Evolutionary conservation across 2,329 filamentous ascomycete species (phyloP), one percentile per base, ranked within the genome.

Genomic region (Chaetomiaceae sp.): DNA sequence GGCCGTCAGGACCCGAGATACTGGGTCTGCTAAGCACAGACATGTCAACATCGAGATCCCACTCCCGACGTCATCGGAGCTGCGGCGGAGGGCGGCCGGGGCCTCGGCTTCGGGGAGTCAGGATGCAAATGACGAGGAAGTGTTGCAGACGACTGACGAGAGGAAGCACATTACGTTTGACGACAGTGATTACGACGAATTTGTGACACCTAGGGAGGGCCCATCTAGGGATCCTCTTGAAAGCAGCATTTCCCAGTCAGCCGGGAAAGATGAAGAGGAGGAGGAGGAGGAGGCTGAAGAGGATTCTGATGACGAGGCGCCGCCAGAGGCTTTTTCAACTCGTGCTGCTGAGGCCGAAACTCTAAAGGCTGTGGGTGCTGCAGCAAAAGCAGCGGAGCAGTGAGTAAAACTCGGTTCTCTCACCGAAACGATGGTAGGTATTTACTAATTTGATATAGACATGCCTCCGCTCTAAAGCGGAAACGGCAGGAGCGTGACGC

Each of bases 291-390:
- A 70, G 1, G 69, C 72, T 3, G 67, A 70, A 7, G 70, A 70
- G 1, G 72, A 73, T 3, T 71, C 71, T 10, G 75, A 74, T 37
- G 77, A 79, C 38, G 78, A 82, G 48, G 79, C 77, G 43, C 79
- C 79, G 0, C 80, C 80, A 8, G 80, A 83, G 65, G 79, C 77
- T 3, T 73, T 83, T n/a, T 82, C 80, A 0, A 78, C 78, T 1
- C 65, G 68, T 11, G 71, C 71, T 43, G 77, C 74, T 3, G 78
- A 77, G 1, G 71, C 69, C 13, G 69, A 75, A 54, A 69, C 72
- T 20, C 72, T 74, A 55, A 71, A 75, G 59, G 72, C 74, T 3
- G 70, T 72, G 1, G 71, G 76, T 55, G 73, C 71, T 13, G 73
- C 74, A 33, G 71, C 74, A 53, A 75, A 76, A 54, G 77, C 75